These are phyloP conservation scores for Sclerotinia borealis DNA, from an alignment of 2,329 filamentous ascomycete genomes.

Conservation along the genomic window DNA sequence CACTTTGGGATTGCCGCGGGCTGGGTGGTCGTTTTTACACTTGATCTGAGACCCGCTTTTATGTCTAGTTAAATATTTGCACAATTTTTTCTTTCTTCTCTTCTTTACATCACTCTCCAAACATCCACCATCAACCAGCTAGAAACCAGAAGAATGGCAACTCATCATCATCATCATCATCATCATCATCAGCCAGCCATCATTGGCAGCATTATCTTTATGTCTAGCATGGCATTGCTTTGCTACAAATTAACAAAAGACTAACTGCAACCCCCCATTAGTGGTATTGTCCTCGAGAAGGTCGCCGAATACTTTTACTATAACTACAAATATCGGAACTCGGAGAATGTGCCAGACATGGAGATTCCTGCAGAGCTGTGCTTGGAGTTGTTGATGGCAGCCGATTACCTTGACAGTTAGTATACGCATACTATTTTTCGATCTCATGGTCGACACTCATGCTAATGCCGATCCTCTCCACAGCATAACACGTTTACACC, in stretches of 20 bases:
- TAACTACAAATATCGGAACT: constrained; percentile 66
- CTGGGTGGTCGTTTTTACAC: constrained; percentile 46
- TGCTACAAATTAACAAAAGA: not conserved
- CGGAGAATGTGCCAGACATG: constrained; percentile 71
- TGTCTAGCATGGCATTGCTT: constrained; percentile 3
- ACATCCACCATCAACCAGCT: not conserved
- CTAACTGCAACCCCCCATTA: constrained; percentile 32
- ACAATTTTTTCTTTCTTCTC: not conserved
- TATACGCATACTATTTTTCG: not conserved
- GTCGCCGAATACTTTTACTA: constrained; percentile 81
- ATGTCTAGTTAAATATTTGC: not conserved
- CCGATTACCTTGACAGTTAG: constrained; percentile 64
- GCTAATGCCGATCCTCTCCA: not conserved
- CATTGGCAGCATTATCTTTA: not conserved
- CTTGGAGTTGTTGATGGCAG: constrained; percentile 69
- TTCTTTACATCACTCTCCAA: not conserved
- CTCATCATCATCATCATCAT: no score
- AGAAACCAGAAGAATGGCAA: not conserved
- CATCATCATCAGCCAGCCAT: not conserved
- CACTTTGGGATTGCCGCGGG: constrained; percentile 21
- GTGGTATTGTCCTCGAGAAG: constrained; percentile 69
- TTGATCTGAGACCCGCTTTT: constrained; percentile 50
- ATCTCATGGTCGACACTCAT: not conserved
- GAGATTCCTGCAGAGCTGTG: constrained; percentile 74
- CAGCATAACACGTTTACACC: not conserved